Evolutionary conservation across 345 rosid genomes (phyloP).

Genomic region (Eutrema yunnanense): DNA sequence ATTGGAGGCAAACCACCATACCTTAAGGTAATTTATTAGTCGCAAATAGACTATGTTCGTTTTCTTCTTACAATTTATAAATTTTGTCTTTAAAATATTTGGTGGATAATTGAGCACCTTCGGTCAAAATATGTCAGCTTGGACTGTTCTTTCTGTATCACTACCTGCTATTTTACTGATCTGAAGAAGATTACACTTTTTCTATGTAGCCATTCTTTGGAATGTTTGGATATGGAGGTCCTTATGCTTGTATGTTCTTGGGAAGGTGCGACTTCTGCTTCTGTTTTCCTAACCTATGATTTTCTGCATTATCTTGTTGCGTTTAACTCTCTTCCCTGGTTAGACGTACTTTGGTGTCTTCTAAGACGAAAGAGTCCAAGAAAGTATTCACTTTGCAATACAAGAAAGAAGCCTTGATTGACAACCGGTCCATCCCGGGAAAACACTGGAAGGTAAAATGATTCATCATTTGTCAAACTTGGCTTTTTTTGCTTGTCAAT

Average conservation of each 20-base stretch:
- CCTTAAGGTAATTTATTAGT: conserved; percentile 41
- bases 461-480: background rate
- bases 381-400: conserved; percentile 50
- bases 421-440: conserved; percentile 30
- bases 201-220: conserved; percentile 29
- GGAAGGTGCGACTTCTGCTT: conserved; percentile 23
- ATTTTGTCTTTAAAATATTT: background rate
- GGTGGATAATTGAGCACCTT: background rate
- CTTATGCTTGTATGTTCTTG: conserved; percentile 25
- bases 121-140: background rate
- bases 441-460: conserved; percentile 50
- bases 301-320: background rate
- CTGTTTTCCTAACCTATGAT: background rate
- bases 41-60: background rate
- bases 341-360: conserved; percentile 57
- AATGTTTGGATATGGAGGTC: conserved; percentile 32
- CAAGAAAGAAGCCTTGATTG: conserved; percentile 45
- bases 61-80: background rate
- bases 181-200: background rate
- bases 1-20: conserved; percentile 70
- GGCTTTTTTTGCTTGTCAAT: background rate
- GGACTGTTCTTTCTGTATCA: background rate
- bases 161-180: background rate
- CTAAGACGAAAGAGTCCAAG: conserved; percentile 57
- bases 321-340: conserved; percentile 1